phyloP scores from a whole-genome alignment of 2,329 filamentous ascomycete genomes.

The Cytospora piceae region DNA sequence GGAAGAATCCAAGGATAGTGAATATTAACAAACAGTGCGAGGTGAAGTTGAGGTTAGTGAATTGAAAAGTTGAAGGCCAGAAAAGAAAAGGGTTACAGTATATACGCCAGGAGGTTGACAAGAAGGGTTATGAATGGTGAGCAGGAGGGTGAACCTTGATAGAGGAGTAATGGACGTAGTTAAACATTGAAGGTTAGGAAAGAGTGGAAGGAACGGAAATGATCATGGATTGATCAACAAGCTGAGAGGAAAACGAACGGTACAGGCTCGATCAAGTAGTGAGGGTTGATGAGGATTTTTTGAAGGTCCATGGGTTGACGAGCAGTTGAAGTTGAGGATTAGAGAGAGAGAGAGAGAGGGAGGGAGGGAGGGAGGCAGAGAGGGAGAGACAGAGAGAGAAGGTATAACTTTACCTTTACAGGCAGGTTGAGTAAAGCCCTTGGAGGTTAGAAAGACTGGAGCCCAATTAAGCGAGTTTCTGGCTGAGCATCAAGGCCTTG shows the following conservation, averaged over 20 bases:
- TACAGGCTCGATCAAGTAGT: background rate
- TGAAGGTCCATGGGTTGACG: background rate
- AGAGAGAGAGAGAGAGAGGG: too few species aligned
- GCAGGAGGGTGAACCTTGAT: background rate
- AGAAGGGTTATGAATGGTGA: background rate
- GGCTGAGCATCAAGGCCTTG: background rate
- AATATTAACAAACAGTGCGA: background rate
- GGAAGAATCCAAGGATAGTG: background rate
- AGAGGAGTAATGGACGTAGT: background rate
- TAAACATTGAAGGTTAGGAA: background rate
- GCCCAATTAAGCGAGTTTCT: background rate
- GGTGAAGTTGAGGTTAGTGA: background rate
- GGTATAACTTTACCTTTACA: constrained; percentile 1
- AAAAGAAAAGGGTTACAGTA: background rate
- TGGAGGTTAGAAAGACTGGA: background rate
- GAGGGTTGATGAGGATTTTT: background rate
- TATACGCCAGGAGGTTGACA: background rate
- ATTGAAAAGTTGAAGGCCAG: background rate
- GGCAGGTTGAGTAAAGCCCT: background rate
- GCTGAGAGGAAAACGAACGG: background rate
- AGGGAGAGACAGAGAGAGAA: background rate
- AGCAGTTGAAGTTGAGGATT: background rate
- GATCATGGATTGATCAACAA: too few species aligned
- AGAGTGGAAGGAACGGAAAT: background rate
- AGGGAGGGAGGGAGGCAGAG: too few species aligned